phyloP scores from a whole-genome alignment of 129 eudicot genomes.

The Lactuca saligna region DNA sequence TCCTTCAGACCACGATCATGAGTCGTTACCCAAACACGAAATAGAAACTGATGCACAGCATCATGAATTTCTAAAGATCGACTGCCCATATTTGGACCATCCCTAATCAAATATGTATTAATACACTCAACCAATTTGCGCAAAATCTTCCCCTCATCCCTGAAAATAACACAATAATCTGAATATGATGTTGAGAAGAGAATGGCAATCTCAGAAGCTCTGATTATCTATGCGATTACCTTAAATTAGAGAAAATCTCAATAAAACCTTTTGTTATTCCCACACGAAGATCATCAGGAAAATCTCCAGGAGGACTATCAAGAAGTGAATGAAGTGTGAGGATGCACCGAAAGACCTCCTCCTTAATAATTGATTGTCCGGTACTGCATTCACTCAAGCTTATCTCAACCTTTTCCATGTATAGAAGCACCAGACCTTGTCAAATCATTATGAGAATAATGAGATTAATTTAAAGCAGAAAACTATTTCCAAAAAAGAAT shows the following conservation, averaged over 20 bases:
- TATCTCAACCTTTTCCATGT: conserved; percentile 73
- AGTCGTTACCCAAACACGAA: conserved; percentile 64
- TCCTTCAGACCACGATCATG: conserved; percentile 87
- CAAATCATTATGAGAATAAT: conserved; percentile 20
- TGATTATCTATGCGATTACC: conserved; percentile 36
- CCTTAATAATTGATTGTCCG: conserved; percentile 63
- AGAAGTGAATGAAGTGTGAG: conserved; percentile 82
- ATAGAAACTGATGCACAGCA: conserved; percentile 66
- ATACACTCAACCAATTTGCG: conserved; percentile 84
- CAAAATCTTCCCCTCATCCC: conserved; percentile 81
- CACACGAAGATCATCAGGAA: conserved; percentile 62
- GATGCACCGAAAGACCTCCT: conserved; percentile 74
- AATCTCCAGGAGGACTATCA: conserved; percentile 94
- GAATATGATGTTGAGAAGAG: conserved; percentile 4
- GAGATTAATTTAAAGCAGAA: neutral
- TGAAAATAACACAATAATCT: conserved; percentile 29
- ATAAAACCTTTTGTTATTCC: conserved; percentile 67
- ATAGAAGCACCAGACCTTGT: conserved; percentile 72
- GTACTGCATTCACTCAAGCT: conserved; percentile 43
- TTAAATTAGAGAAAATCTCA: conserved; percentile 55
- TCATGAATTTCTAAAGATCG: conserved; percentile 75
- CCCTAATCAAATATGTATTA: conserved; percentile 71
- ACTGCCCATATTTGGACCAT: conserved; percentile 86
- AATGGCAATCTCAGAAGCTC: conserved; percentile 7
- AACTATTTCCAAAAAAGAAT: neutral